Base-by-base conservation (phyloP, 345 rosid species). In the Citrus unshiu region DNA sequence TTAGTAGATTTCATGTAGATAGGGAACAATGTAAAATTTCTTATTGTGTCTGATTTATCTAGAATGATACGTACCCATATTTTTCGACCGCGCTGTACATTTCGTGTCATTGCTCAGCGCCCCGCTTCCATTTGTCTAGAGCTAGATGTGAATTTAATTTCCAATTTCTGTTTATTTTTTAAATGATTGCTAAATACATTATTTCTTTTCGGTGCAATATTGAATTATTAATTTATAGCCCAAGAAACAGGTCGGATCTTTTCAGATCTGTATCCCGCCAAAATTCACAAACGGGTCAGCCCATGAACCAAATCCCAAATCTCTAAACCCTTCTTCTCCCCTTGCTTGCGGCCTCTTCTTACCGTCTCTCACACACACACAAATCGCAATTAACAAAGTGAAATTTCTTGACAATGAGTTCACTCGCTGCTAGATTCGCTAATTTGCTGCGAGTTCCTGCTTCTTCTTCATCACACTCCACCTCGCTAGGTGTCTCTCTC, bases 401-500 rank as follows among this genome's bases (percentile, higher is more conserved):
- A 51, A 60, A 60, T 25, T 63, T 8, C 30, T 25, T 24, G 63
- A 37, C 51, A 73, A 87, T 87, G 92, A 78, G 78, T 77, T 80
- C 89, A 60, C 40, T 86, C 2, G 85, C 87, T 39, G 65, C 46
- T 32, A 78, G 79, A 62, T 64, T 84, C 16, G 80, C 84, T 7
- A 88, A 82, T 77, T 51, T 76, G 7, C 70, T 88, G 18, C 78
- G 80, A 76, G 3, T 65, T 61, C 73, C 82, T 67, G 30, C 80
- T 75, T 35, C 86, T 46, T 37, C 71, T n/a, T 2, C 78, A 27
- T 54, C n/a, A 16, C 58, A 54, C 58, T 5, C 58, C 7, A 54
- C 21, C 22, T 54, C 81, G 65, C 74, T 76, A 79, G 88, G 88
- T 89, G 29, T 62, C 83, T 80, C 68, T 70, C n/a, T 74, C 51